Percentiles rank a stretch among this genome's conserved stretches.
phyloP scores from a whole-genome alignment of 768 basidiomycete species.

The Leccinum rimulosum region DNA sequence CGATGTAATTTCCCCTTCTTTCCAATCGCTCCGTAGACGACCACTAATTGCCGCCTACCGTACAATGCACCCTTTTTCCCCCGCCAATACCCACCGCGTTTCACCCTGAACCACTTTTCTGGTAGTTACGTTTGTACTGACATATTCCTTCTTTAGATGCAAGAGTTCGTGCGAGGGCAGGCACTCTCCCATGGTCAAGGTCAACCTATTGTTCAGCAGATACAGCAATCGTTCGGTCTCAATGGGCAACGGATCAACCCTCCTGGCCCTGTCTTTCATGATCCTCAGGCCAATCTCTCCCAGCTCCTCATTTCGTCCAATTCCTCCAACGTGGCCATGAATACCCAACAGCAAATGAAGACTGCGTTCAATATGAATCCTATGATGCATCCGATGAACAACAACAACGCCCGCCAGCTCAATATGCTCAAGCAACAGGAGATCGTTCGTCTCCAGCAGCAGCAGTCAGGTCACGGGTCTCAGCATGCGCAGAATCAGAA shows the following conservation, averaged over 20 bases:
- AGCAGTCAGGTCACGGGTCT: constrained; percentile 29
- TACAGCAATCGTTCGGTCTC: constrained; percentile 44
- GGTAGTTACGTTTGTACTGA: constrained; percentile 23
- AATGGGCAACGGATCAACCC: constrained; percentile 37
- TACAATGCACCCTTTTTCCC: background rate
- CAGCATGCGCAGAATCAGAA: constrained; percentile 39
- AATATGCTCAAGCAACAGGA: constrained; percentile 46
- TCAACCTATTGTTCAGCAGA: constrained; percentile 38
- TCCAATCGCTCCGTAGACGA: constrained; percentile 6
- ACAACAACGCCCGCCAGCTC: constrained; percentile 34
- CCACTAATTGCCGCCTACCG: constrained; percentile 14
- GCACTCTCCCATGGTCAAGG: constrained; percentile 39
- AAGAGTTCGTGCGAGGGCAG: constrained; percentile 44
- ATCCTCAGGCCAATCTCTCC: constrained; percentile 29
- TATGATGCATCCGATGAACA: constrained; percentile 37
- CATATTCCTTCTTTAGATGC: constrained; percentile 37
- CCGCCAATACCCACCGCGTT: constrained; percentile 6
- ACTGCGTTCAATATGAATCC: constrained; percentile 29
- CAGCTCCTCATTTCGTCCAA: constrained; percentile 35
- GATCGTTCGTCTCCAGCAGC: constrained; percentile 37
- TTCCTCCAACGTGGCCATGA: constrained; percentile 40
- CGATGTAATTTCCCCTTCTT: constrained; percentile 19
- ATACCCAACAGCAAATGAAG: constrained; percentile 36
- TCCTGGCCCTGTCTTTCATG: constrained; percentile 37
- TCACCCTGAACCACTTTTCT: constrained; percentile 3